These are phyloP conservation scores for Dothideomycetes sp. DNA, from an alignment of 2,329 filamentous ascomycete genomes.

Conservation along the genomic window DNA sequence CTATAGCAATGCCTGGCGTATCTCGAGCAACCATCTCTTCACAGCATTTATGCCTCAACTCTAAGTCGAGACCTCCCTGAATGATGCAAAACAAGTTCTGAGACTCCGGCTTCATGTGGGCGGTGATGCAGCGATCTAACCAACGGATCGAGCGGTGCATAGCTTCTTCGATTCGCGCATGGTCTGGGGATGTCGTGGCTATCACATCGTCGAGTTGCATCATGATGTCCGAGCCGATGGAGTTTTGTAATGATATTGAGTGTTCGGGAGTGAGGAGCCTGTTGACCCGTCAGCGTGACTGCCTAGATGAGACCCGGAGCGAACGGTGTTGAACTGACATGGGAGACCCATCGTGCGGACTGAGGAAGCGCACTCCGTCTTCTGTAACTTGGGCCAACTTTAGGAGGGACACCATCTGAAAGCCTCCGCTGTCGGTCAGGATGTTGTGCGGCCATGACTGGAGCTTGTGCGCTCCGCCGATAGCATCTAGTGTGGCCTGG, in stretches of 20 bases:
- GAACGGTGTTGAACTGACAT: conserved; percentile 45
- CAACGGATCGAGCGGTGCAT: conserved; percentile 92
- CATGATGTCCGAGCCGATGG: conserved; percentile 95
- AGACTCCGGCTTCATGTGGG: conserved; percentile 68
- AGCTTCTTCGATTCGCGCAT: conserved; percentile 77
- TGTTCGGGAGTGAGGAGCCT: conserved; percentile 90
- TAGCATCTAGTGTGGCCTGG: conserved; percentile 71
- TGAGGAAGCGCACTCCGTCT: conserved; percentile 90
- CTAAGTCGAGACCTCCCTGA: conserved; percentile 83
- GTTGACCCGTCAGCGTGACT: neutral
- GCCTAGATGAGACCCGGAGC: conserved; percentile 2
- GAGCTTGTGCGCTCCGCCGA: conserved; percentile 87
- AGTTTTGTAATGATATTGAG: conserved; percentile 91
- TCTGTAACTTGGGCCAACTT: conserved; percentile 91
- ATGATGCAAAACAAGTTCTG: conserved; percentile 99
- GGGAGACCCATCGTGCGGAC: conserved; percentile 84
- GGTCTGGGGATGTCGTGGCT: conserved; percentile 86
- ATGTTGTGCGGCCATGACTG: conserved; percentile 96
- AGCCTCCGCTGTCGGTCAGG: conserved; percentile 62
- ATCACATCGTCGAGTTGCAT: conserved; percentile 99
- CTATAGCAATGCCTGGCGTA: conserved; percentile 94
- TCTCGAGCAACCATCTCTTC: conserved; percentile 77
- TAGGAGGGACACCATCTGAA: conserved; percentile 96
- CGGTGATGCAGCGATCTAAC: conserved; percentile 88
- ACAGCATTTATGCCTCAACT: conserved; percentile 75